These are phyloP conservation scores for Phylloboletellus chloephorus DNA, from an alignment of 1,284 basidiomycete genomes.

Conservation along the genomic window DNA sequence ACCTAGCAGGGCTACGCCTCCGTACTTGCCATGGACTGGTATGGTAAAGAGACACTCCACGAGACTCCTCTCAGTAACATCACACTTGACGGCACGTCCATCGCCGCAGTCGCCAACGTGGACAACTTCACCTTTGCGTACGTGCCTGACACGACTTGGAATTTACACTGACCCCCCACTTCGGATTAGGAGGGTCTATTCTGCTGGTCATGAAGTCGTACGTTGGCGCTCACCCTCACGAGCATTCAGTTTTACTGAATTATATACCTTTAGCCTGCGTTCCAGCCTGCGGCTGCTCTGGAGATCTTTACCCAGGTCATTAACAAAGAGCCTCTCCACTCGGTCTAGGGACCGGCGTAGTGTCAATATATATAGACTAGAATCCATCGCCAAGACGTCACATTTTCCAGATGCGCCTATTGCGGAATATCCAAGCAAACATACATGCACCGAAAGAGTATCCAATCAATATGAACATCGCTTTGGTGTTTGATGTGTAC, in stretches of 20 bases:
- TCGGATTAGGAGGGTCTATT: slow-evolving; percentile 43
- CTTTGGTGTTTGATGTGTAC: slow-evolving; percentile 56
- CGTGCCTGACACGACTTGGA: slow-evolving; percentile 19
- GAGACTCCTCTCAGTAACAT: slow-evolving; percentile 53
- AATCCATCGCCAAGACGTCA: slow-evolving; percentile 5
- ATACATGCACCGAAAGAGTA: slow-evolving; percentile 62
- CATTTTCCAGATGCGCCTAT: slow-evolving; percentile 21
- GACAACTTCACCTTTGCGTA: slow-evolving; percentile 61
- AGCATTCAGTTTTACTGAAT: slow-evolving; percentile 4
- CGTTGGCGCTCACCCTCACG: slow-evolving; percentile 21
- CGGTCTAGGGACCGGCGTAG: slow-evolving; percentile 33
- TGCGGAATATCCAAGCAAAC: slow-evolving; percentile 51
- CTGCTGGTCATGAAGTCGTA: slow-evolving; percentile 56
- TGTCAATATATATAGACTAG: background rate
- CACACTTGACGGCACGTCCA: slow-evolving; percentile 44
- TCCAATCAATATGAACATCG: slow-evolving; percentile 58
- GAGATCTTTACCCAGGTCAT: slow-evolving; percentile 55
- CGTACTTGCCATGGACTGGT: slow-evolving; percentile 59
- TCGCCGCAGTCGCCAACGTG: slow-evolving; percentile 59
- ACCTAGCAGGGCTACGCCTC: slow-evolving; percentile 37
- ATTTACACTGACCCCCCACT: background rate
- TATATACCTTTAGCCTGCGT: slow-evolving; percentile 41
- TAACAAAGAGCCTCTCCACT: slow-evolving; percentile 48
- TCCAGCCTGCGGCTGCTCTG: slow-evolving; percentile 51
- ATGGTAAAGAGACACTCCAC: slow-evolving; percentile 45